A percentile compares a stretch with the other conserved stretches of the same genome.
Conservation (phyloP, 164 flowering plant species). For the Amborella trichopoda region DNA sequence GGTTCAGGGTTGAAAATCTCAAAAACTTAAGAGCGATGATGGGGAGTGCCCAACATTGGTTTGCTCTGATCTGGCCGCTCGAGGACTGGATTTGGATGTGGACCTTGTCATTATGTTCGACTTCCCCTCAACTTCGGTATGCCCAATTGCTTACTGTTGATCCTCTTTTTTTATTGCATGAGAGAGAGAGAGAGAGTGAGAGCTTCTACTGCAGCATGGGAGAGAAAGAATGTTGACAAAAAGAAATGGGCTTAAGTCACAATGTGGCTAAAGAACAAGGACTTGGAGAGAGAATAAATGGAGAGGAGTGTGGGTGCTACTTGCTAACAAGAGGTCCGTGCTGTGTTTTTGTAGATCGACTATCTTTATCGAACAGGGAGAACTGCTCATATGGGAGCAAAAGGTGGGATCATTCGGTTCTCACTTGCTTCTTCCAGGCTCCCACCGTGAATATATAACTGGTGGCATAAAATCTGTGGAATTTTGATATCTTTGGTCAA, state of each 20-base stretch:
- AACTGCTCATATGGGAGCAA: slow-evolving; percentile 99
- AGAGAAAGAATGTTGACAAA: not conserved
- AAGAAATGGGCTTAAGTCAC: too few relatives aligned
- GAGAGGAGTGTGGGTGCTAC: too few relatives aligned
- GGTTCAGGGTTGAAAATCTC: slow-evolving; percentile 77
- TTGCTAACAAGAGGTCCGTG: not conserved
- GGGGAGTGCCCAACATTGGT: slow-evolving; percentile 96
- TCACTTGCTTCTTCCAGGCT: not conserved
- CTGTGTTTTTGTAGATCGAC: slow-evolving; percentile 52
- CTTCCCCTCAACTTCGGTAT: slow-evolving; percentile 81
- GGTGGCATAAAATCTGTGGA: too few relatives aligned
- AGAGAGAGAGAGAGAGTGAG: too few relatives aligned
- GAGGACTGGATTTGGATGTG: slow-evolving; percentile 96
- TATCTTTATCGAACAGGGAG: slow-evolving; percentile 98
- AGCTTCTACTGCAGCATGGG: too few relatives aligned
- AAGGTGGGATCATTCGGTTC: slow-evolving; percentile 37
- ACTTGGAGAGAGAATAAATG: too few relatives aligned
- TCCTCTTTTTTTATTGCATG: too few relatives aligned
- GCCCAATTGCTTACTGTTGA: too few relatives aligned
- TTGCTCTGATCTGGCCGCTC: slow-evolving; percentile 95
- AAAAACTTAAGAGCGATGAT: slow-evolving; percentile 73
- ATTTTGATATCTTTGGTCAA: too few relatives aligned
- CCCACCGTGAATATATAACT: too few relatives aligned
- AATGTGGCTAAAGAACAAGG: too few relatives aligned
- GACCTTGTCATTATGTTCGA: slow-evolving; percentile 99